Base-by-base conservation (phyloP, 768 basidiomycete genomes). In the Suillus decipiens region DNA sequence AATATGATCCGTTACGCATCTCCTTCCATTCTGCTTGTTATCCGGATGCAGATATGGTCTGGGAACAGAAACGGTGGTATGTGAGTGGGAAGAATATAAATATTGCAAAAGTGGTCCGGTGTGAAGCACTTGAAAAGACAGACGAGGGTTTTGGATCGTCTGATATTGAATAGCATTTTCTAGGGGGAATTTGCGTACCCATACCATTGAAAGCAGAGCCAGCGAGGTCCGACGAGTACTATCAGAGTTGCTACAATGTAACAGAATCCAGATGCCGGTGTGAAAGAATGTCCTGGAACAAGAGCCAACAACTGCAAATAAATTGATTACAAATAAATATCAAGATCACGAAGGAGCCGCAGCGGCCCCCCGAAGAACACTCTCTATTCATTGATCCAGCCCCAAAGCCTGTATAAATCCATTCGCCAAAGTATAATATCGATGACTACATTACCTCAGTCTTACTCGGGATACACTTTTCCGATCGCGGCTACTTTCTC, bases 401-500 rank as follows among this genome's bases (percentile, higher is more conserved):
- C 15, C 15, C 6, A 48, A 22, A 47, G 48, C 48, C 17, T 17
- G 50, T 17, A 51, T 8, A 50, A 31, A 50, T 28, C 8, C 28
- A 50, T 50, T 28, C 17, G 9, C 15, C 50, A 31, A 51, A 51
- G 15, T 28, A 51, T 17, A 8, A 51, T 10, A 51, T 17, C 50
- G 15, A 51, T 51, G 50, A 17, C 50, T 19, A 9, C 8, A 10
- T 57, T 58, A 47, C 61, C 67, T 47, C 57, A 22, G 14, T 36
- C 61, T 53, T 31, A 31, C 39, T 45, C 61, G 14, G 61, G 68
- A 51, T 63, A 63, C 54, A 56, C 69, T n/a, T 68, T 72, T 19
- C 65, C 64, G 37, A 51, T 70, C 24, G 61, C 62, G 3, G 33
- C 61, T 15, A 55, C 71, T 19, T 64, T 75, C 19, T 64, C 72